Evolutionary conservation across 2,329 filamentous ascomycete species (phyloP).

Genomic region (Macrophomina phaseolina): DNA sequence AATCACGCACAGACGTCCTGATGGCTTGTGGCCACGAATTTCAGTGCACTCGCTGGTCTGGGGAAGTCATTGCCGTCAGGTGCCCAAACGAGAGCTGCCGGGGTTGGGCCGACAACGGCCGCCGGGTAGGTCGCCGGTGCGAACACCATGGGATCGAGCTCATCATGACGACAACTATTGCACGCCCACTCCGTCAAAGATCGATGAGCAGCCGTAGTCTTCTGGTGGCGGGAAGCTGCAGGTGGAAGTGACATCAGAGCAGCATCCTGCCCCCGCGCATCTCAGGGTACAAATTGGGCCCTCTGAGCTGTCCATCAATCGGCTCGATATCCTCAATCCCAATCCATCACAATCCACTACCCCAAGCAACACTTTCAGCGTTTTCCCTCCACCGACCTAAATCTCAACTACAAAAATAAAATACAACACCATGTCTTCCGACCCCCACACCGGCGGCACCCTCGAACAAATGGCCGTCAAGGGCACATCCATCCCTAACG

Average conservation of each 20-base stretch:
- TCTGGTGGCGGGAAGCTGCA: no score
- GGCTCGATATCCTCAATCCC: neutral
- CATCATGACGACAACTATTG: constrained; percentile 21
- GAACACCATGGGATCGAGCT: neutral
- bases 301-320: neutral
- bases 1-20: no score
- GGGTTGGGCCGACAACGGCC: neutral
- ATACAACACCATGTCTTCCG: constrained; percentile 26
- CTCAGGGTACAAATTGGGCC: constrained; percentile 7
- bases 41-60: no score
- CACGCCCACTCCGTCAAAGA: neutral
- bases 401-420: neutral
- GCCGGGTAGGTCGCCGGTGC: neutral
- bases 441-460: constrained; percentile 41
- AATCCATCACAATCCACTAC: neutral
- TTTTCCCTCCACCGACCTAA: neutral
- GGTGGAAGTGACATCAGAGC: neutral
- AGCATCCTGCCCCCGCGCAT: neutral
- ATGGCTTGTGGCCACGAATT: no score
- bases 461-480: constrained; percentile 45
- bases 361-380: neutral
- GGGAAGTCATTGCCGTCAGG: neutral
- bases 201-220: no score
- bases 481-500: constrained; percentile 50
- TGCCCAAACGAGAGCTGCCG: neutral